Evolutionary conservation across 2,329 filamentous ascomycete species (phyloP).

Genomic region (Aspergillus alliaceus): DNA sequence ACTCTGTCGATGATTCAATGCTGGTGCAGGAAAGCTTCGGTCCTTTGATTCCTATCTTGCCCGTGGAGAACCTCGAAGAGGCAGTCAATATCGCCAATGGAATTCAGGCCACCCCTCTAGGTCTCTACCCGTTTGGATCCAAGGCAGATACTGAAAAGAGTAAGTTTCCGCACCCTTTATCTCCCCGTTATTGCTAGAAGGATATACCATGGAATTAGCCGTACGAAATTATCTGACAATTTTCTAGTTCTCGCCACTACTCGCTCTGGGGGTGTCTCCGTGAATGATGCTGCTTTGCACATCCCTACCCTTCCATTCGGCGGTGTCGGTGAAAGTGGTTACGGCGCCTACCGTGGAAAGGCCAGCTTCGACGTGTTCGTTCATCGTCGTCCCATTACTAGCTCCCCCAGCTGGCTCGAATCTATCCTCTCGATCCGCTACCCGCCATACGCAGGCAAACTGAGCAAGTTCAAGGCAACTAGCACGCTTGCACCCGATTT

Average conservation of each 20-base stretch:
- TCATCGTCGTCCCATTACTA: slow-evolving; percentile 59
- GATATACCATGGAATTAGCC: no score
- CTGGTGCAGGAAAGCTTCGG: slow-evolving; percentile 86
- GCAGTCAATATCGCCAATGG: slow-evolving; percentile 79
- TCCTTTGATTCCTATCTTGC: slow-evolving; percentile 81
- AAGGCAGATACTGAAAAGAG: slow-evolving; percentile 74
- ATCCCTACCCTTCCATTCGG: slow-evolving; percentile 76
- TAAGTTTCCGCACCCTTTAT: slow-evolving; percentile 39
- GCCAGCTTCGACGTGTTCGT: slow-evolving; percentile 65
- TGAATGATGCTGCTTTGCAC: slow-evolving; percentile 65
- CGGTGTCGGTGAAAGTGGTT: slow-evolving; percentile 76
- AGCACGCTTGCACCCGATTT: slow-evolving; percentile 58
- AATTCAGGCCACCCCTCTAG: slow-evolving; percentile 79
- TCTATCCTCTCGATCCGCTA: slow-evolving; percentile 58
- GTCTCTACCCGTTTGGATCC: slow-evolving; percentile 81
- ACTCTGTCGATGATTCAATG: slow-evolving; percentile 72
- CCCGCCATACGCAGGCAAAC: slow-evolving; percentile 60
- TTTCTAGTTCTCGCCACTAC: slow-evolving; percentile 58
- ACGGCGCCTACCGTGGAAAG: slow-evolving; percentile 74
- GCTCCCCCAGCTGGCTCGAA: slow-evolving; percentile 62
- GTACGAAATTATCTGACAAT: background rate
- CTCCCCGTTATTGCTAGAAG: background rate
- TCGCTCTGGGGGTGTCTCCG: slow-evolving; percentile 65
- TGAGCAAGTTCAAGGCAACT: slow-evolving; percentile 52
- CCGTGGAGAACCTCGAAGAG: slow-evolving; percentile 77